Evolutionary conservation across 495 filamentous ascomycete species (phyloP).

Genomic region (Aspergillus steynii): DNA sequence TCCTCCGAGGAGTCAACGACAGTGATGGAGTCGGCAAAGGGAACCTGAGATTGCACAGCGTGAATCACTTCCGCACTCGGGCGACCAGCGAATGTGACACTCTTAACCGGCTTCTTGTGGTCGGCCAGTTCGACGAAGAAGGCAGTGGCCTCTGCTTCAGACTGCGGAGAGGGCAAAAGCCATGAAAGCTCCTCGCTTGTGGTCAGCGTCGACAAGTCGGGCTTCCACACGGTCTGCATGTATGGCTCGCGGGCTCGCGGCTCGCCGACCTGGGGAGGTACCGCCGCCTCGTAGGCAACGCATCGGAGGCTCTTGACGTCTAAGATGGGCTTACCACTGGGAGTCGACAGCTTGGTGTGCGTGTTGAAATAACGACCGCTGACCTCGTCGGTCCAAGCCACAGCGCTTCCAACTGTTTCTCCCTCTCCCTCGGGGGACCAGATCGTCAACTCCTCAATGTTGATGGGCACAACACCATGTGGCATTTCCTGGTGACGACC

Average conservation of each 20-base stretch:
- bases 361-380: not conserved
- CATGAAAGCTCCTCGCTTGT: not conserved
- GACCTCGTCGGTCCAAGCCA: not conserved
- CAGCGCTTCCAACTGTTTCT: not conserved
- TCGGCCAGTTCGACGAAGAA: not conserved
- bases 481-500: conserved; percentile 30
- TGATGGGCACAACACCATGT: conserved; percentile 34
- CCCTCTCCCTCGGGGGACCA: conserved; percentile 22
- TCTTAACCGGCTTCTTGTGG: not conserved
- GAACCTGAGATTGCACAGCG: not conserved
- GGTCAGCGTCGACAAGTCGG: conserved; percentile 3
- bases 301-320: conserved; percentile 29
- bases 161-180: not conserved
- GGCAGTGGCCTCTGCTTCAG: not conserved
- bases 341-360: not conserved
- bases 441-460: conserved; percentile 36
- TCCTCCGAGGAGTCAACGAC: too few species aligned
- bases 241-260: conserved; percentile 4
- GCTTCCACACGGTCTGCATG: conserved; percentile 10
- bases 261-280: conserved; percentile 7
- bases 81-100: not conserved
- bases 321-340: conserved; percentile 13
- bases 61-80: not conserved
- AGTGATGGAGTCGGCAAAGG: too few species aligned
- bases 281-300: conserved; percentile 33